Base-by-base conservation (phyloP, 306 rosid genomes). In the Rosa rugosa region DNA sequence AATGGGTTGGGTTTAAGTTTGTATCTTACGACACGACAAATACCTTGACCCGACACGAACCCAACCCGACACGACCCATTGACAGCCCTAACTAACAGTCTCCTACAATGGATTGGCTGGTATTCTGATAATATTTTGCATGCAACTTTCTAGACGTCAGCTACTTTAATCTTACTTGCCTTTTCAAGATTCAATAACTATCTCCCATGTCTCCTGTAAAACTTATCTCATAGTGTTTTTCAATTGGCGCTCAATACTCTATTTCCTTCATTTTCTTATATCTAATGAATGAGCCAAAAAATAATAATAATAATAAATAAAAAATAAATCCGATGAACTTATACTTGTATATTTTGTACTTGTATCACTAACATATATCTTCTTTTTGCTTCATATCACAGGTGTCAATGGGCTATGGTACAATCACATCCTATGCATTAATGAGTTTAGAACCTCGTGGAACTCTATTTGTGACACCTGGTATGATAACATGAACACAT, bases 361-460 rank as follows among this genome's bases (percentile, higher is more conserved):
- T 31, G 2, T 31, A 31, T 22, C 50, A 56, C 53, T 73, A 16
- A 41, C 44, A 1, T 73, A 25, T 65, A 34, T 56, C 22, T 22
- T 40, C 62, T n/a, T n/a, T n/a, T n/a, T 79, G 10, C 49, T 17
- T 60, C 25, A 76, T 69, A 79, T 78, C 64, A 83, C 87, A 93
- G 99, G 89, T 95, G 11, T 95, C 99, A 41, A 89, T 95, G 98
- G 99, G 97, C 49, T 90, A 53, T 84, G 99, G 99, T 70, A 46
- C 92, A 75, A 85, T 83, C 84, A 95, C 97, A 66, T 69, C 97
- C 77, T 80, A 95, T 87, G 90, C 99, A 65, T 73, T 95, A 73
- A 85, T 89, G 91, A 89, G 92, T 83, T 89, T 95, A 81, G 99
- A 93, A 88, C 89, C 99, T 71, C 98, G 99, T 11, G 99, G 99